These are phyloP conservation scores for Nannochloris sp. DNA, from an alignment of 139 green algal genomes.

Conservation along the genomic window DNA sequence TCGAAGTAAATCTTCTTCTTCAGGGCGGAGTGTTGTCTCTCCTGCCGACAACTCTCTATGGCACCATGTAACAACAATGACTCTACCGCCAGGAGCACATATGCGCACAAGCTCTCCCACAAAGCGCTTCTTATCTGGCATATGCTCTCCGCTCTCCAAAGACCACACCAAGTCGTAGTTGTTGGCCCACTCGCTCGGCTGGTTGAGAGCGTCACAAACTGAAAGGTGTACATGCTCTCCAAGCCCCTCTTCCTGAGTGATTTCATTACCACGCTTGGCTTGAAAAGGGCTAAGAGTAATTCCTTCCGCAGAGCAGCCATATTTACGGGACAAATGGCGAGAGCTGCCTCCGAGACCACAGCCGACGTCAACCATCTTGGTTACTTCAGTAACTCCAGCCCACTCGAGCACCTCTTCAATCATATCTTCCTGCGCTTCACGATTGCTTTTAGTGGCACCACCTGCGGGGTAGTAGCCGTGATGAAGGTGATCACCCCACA, in stretches of 20 bases:
- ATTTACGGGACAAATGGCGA: constrained; percentile 78
- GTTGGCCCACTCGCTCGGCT: constrained; percentile 63
- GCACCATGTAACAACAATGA: constrained; percentile 91
- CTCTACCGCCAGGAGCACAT: constrained; percentile 64
- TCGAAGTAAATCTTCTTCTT: constrained; percentile 74
- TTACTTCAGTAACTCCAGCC: constrained; percentile 42
- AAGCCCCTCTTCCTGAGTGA: constrained; percentile 53
- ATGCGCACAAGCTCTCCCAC: constrained; percentile 88
- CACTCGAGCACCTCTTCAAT: constrained; percentile 83
- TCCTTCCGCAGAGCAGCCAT: constrained; percentile 46
- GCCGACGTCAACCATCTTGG: constrained; percentile 87
- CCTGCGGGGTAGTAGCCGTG: constrained; percentile 85
- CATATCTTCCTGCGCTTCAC: constrained; percentile 90
- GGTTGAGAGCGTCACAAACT: constrained; percentile 76
- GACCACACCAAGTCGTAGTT: constrained; percentile 83
- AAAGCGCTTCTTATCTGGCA: constrained; percentile 80
- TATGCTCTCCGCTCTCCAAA: constrained; percentile 92
- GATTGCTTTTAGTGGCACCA: constrained; percentile 48
- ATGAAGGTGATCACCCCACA: constrained; percentile 92
- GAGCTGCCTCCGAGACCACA: constrained; percentile 92
- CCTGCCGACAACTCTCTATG: constrained; percentile 48
- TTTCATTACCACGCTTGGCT: constrained; percentile 68
- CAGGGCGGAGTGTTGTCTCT: constrained; percentile 28
- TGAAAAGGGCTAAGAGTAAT: constrained; percentile 87
- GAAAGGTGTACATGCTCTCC: constrained; percentile 39